Base-by-base conservation (phyloP, 1,284 basidiomycete genomes). In the Apiotrichum sp. region DNA sequence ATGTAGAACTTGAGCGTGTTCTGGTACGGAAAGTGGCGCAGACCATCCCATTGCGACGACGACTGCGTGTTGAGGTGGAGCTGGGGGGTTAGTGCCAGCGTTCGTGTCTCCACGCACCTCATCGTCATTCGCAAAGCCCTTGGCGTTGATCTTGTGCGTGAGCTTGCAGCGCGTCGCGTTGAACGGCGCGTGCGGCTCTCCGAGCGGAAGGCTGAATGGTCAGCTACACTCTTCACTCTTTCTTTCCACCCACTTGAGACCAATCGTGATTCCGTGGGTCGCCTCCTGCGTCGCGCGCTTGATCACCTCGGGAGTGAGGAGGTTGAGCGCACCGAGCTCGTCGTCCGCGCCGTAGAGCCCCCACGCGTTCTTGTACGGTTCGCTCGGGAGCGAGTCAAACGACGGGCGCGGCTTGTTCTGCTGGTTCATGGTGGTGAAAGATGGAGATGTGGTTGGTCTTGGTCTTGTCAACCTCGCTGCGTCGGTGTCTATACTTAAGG, bases 31-130 rank as follows among this genome's bases (percentile, higher is more conserved):
- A 67, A 72, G 60, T 77, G 75, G 4, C 70, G 57, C 48, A 75
- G 68, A 0, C 75, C 75, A 51, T 77, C 76, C 74, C 75, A 76
- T 50, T 78, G 77, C 7, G 73, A 71, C 22, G 71, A 71, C 10
- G 62, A 63, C 62, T 78, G 76, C 5, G 75, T 75, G 56, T 78
- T 78, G 62, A 76, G 59, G 11, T 66, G 52, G 8, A 77, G 56
- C 38, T 64, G 50, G 40, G 16, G 14, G 6, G 47, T 50, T 64
- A 50, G 49, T n/a, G 1, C 16, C 35, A 2, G n/a, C 13, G 36
- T 8, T 35, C 31, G 6, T 33, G 16, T 44, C 8, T 10, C 29
- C 32, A 38, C 43, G 31, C 14, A 31, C 31, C 16, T 36, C 11
- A 52, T 61, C 57, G 45, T 65, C 65, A 13, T 48, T 48, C n/a